Evolutionary conservation across 2,329 filamentous ascomycete species (phyloP).

Genomic region (Exophiala sideris): DNA sequence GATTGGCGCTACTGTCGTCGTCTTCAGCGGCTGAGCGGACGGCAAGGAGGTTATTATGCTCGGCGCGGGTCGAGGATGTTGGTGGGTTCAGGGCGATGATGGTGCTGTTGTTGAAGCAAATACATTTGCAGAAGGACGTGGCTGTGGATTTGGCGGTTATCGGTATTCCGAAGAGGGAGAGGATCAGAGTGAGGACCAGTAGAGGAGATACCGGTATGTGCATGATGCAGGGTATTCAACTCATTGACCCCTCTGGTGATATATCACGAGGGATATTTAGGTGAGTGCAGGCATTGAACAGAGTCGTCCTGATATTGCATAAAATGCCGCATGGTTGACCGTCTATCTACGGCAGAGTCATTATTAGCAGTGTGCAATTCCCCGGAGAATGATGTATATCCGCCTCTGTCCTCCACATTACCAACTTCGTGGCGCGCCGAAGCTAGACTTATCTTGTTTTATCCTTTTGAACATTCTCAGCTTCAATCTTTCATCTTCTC

Average conservation of each 20-base stretch:
- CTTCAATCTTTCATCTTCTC: too few species aligned
- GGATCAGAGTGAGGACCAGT: conserved; percentile 7
- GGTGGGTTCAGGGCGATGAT: conserved; percentile 61
- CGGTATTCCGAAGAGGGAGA: conserved; percentile 2
- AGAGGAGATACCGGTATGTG: conserved; percentile 2
- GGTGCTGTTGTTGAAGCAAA: conserved; percentile 64
- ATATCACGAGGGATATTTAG: too few species aligned
- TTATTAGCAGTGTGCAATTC: too few species aligned
- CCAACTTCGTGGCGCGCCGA: too few species aligned
- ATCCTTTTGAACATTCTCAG: too few species aligned
- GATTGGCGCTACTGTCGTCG: background rate
- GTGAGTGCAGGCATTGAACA: too few species aligned
- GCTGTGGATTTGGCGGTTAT: conserved; percentile 38
- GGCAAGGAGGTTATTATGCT: conserved; percentile 10
- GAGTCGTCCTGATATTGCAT: too few species aligned
- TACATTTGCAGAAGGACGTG: conserved; percentile 70
- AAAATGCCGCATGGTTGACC: too few species aligned
- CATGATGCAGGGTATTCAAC: conserved; percentile 3
- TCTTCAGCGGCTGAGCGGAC: conserved; percentile 12
- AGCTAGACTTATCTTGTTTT: too few species aligned
- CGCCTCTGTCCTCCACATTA: too few species aligned
- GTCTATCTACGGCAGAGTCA: too few species aligned
- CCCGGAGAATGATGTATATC: too few species aligned
- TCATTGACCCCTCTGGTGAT: background rate
- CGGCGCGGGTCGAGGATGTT: conserved; percentile 13